phyloP scores from a whole-genome alignment of 2,329 filamentous ascomycete genomes.

The Cytospora chrysosperma region DNA sequence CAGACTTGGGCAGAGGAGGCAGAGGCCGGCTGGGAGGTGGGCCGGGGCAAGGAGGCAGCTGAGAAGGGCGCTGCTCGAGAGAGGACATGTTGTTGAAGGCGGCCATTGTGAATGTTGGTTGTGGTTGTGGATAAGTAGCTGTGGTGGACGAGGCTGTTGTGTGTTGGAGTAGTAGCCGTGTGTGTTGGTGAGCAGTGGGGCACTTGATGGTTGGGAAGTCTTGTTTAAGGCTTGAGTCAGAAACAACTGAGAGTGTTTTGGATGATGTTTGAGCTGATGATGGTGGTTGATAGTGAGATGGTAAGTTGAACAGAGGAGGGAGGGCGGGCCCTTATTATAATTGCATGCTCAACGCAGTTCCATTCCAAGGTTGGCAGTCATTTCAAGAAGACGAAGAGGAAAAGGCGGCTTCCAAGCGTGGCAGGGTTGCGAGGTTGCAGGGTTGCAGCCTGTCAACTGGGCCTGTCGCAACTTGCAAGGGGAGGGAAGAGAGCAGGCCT shows the following conservation, averaged over 20 bases:
- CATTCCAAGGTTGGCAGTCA: constrained; percentile 17
- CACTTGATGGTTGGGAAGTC: neutral
- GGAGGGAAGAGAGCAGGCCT: constrained; percentile 7
- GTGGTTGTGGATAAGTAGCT: neutral
- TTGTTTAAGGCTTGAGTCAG: constrained; percentile 12
- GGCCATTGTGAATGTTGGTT: constrained; percentile 21
- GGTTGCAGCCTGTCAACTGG: constrained; percentile 13
- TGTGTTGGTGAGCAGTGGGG: constrained; percentile 14
- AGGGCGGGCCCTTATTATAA: constrained; percentile 17
- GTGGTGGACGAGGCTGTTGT: constrained; percentile 19
- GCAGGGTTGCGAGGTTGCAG: neutral
- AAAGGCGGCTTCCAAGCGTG: constrained; percentile 14
- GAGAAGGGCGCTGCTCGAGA: constrained; percentile 55
- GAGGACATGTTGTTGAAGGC: constrained; percentile 24
- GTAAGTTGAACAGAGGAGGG: constrained; percentile 4
- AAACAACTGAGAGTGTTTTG: constrained; percentile 13
- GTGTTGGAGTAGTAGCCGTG: neutral
- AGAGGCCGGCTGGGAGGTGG: constrained; percentile 64
- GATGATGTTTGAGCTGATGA: constrained; percentile 16
- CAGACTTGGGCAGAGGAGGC: constrained; percentile 63
- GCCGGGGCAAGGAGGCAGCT: constrained; percentile 66
- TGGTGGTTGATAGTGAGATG: neutral
- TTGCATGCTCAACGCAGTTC: constrained; percentile 5
- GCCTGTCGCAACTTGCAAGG: constrained; percentile 18
- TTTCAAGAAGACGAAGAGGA: constrained; percentile 19